Evolutionary conservation across 768 basidiomycete genomes (phyloP).

Genomic region (Lactarius sanguifluus): DNA sequence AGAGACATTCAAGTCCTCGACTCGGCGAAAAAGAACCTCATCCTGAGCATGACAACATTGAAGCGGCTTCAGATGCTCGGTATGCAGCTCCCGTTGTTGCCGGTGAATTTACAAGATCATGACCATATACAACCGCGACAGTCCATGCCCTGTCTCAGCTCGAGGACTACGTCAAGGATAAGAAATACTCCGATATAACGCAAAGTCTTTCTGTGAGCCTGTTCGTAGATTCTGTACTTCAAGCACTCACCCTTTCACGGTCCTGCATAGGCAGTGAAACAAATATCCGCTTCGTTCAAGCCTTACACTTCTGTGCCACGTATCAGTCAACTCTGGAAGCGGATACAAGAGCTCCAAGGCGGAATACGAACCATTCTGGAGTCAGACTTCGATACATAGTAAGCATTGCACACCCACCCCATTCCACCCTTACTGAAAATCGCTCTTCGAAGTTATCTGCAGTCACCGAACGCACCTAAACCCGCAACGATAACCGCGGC

Average conservation of each 20-base stretch:
- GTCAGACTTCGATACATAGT: conserved; percentile 91
- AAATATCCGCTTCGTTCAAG: conserved; percentile 80
- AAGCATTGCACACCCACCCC: conserved; percentile 37
- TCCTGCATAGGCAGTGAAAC: conserved; percentile 71
- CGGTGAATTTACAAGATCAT: neutral
- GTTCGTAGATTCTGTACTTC: conserved; percentile 26
- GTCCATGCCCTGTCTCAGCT: conserved; percentile 83
- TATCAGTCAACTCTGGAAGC: conserved; percentile 75
- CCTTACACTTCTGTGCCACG: conserved; percentile 72
- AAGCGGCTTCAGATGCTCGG: conserved; percentile 94
- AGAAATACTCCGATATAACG: conserved; percentile 79
- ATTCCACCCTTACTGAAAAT: conserved; percentile 3
- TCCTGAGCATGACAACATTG: conserved; percentile 83
- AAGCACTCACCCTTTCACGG: conserved; percentile 10
- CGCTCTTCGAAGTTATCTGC: conserved; percentile 62
- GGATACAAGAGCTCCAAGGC: conserved; percentile 81
- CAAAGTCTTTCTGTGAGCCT: conserved; percentile 72
- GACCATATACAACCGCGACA: conserved; percentile 36
- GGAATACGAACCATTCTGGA: conserved; percentile 79
- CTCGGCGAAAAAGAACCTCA: conserved; percentile 89
- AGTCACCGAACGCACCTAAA: conserved; percentile 58
- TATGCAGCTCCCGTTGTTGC: conserved; percentile 39
- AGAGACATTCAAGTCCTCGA: conserved; percentile 95
- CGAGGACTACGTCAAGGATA: conserved; percentile 73
- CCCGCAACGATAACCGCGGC: conserved; percentile 71